Percentiles rank a stretch among this genome's conserved stretches.
These are phyloP conservation scores for Zygnema cylindricum DNA, from an alignment of 139 green algal species.

Conservation along the genomic window DNA sequence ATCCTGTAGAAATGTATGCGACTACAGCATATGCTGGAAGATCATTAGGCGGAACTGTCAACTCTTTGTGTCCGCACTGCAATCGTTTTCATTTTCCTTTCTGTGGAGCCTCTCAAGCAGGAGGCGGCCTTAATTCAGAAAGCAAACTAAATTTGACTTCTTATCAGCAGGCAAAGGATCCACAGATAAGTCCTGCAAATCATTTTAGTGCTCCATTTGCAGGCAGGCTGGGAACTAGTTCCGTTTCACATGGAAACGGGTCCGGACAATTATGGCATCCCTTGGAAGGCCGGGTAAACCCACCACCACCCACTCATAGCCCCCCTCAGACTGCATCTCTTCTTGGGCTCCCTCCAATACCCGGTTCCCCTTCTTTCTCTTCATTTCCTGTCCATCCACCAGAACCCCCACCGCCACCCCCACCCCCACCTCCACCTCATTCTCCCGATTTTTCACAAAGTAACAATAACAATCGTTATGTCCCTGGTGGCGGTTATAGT, in stretches of 20 bases:
- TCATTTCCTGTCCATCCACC: background rate
- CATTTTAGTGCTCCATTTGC: background rate
- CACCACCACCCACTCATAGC: background rate
- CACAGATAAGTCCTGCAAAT: background rate
- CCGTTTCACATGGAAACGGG: background rate
- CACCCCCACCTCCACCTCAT: background rate
- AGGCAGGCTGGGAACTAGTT: background rate
- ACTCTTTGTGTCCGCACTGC: background rate
- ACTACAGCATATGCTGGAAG: background rate
- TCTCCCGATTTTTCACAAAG: no score
- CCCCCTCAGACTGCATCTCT: background rate
- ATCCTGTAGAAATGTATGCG: background rate
- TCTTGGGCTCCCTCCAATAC: background rate
- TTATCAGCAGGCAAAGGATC: background rate
- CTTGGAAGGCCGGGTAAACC: background rate
- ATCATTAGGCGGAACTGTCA: background rate
- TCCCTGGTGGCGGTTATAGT: background rate
- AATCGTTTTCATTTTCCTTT: background rate
- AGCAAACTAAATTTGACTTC: background rate
- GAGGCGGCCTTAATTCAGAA: background rate
- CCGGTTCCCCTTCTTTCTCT: background rate
- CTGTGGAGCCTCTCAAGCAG: background rate
- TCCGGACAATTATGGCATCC: background rate
- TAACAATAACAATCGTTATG: background rate
- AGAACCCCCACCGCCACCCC: background rate